phyloP scores from a whole-genome alignment of 345 rosid species.

The Salix viminalis region DNA sequence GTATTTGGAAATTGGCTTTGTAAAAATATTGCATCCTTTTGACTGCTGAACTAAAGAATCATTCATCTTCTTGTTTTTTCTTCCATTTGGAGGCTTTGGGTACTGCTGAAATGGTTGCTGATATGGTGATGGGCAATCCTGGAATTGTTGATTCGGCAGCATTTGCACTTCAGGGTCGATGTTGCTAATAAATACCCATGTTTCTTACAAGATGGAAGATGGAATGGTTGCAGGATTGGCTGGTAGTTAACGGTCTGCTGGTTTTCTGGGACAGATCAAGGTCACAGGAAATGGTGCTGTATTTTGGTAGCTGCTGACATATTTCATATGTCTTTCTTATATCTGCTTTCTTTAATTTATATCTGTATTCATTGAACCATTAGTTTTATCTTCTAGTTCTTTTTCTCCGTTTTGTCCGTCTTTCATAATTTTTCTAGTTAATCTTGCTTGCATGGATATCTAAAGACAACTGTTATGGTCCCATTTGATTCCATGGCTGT shows the following conservation, averaged over 20 bases:
- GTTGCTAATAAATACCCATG: slow-evolving; percentile 17
- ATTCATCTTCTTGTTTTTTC: not conserved
- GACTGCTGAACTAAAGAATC: not conserved
- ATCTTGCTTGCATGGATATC: not conserved
- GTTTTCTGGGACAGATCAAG: slow-evolving; percentile 4
- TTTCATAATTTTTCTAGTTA: not conserved
- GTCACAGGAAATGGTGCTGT: not conserved
- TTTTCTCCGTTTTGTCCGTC: not conserved
- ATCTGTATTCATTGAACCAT: not conserved
- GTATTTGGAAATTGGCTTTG: not conserved
- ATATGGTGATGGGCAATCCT: slow-evolving; percentile 65
- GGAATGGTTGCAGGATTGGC: not conserved
- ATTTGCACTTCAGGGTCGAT: slow-evolving; percentile 51
- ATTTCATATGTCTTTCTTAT: not conserved
- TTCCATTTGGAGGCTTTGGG: slow-evolving; percentile 63
- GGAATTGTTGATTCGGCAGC: slow-evolving; percentile 39
- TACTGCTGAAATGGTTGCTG: slow-evolving; percentile 81
- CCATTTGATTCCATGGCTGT: no score
- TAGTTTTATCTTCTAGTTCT: not conserved
- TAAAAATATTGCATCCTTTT: not conserved
- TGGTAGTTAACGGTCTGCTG: not conserved
- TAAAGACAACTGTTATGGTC: not conserved
- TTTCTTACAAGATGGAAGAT: slow-evolving; percentile 6
- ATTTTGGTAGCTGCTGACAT: not conserved
- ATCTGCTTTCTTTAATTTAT: not conserved